These are phyloP conservation scores for Chenopodium quinoa DNA, from an alignment of 148 eudicot genomes.

Conservation along the genomic window DNA sequence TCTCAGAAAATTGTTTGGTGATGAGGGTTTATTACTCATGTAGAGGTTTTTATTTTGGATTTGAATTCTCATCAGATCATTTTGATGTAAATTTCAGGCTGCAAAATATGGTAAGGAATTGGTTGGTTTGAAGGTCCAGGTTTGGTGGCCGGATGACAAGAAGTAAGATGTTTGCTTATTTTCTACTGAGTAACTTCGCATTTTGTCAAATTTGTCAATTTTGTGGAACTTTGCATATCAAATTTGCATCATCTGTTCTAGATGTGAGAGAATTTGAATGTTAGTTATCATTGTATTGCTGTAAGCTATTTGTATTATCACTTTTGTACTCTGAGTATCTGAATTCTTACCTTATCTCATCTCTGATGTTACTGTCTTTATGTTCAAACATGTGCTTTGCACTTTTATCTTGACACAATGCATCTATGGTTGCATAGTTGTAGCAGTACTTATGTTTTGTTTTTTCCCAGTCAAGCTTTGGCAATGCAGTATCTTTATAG, in stretches of 20 bases:
- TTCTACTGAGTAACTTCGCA: background rate
- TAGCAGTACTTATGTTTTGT: background rate
- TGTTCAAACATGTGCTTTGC: background rate
- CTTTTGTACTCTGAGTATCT: background rate
- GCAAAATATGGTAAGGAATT: conserved; percentile 40
- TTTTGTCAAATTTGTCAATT: background rate
- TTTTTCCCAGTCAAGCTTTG: background rate
- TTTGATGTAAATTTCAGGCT: conserved; percentile 42
- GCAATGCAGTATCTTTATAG: background rate
- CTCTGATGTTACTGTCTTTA: background rate
- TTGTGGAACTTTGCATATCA: background rate
- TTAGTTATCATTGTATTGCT: background rate
- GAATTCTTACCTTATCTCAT: background rate
- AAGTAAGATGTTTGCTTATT: conserved; percentile 40
- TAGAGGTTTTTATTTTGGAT: background rate
- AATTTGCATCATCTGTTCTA: background rate
- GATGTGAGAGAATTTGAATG: background rate
- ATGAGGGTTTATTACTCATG: background rate
- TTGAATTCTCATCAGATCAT: too few species aligned
- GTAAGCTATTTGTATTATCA: background rate
- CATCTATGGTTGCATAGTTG: background rate
- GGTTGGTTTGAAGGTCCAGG: conserved; percentile 58
- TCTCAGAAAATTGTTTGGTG: background rate
- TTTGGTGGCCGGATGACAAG: conserved; percentile 83
- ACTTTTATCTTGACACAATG: background rate